Evolutionary conservation across 306 rosid genomes (phyloP), one percentile per base, ranked within the genome.

Genomic region (Acmispon strigosus): DNA sequence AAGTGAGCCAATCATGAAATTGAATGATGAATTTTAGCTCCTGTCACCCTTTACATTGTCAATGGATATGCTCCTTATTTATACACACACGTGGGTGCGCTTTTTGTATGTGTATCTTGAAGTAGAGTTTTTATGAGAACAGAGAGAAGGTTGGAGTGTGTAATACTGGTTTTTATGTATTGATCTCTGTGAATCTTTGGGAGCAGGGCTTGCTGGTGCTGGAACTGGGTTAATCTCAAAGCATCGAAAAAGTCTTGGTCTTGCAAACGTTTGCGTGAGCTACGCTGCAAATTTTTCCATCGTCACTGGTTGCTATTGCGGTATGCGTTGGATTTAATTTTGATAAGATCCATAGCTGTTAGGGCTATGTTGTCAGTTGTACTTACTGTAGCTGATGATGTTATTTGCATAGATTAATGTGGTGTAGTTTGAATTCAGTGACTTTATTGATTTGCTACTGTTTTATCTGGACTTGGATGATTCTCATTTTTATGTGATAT

Each of bases 261-360:
- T 87, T 48, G 83, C 88, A 6, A 78, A 77, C 9, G 83, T 81
- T 68, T 76, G 79, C 50, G 84, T 90, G n/a, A 87, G 83, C 61
- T 91, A 91, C 66, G 96, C 99, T 15, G 60, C 91, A 2, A 94
- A 94, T 62, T 85, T 89, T 27, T 80, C 95, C 76, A 77, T 94
- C 47, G 86, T 91, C 17, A 78, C 92, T 0, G 91, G 86, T 45
- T 94, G 96, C 86, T 94, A 90, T 76, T 86, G 96, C 42, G 99
- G 99, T 94, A 82, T 84, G 6, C 57, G 22, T 39, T 75, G 11
- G 10, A 19, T 16, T 76, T 64, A 50, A 4, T 50, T 55, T 41
- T 42, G 20, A 7, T 65, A 36, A 12, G 66, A 54, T 63, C 32
- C 49, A 37, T 16, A 5, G 73, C 16, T 76, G 51, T 34, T 44